Percentiles rank a stretch among this genome's conserved stretches.
These are phyloP conservation scores for Hyphopichia khmerensis DNA, from an alignment of 1,139 yeast genomes.

Conservation along the genomic window DNA sequence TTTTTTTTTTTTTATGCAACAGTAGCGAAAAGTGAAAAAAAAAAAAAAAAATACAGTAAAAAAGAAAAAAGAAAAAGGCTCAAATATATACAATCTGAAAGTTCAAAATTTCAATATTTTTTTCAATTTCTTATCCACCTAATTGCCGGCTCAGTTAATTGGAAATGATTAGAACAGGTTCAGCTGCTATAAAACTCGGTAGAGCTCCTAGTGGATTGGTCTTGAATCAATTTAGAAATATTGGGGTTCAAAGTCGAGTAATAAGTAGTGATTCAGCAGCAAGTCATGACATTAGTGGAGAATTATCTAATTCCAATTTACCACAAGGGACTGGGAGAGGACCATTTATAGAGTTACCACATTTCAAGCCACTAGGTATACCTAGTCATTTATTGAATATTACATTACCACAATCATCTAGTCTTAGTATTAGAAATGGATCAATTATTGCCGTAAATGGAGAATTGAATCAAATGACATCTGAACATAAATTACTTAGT, in stretches of 20 bases:
- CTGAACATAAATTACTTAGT: slow-evolving; percentile 13
- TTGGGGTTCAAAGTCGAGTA: not conserved
- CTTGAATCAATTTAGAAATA: not conserved
- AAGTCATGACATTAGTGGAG: not conserved
- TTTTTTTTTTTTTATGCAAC: not conserved
- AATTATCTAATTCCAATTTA: not conserved
- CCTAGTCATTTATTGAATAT: slow-evolving; percentile 33
- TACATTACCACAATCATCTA: slow-evolving; percentile 34
- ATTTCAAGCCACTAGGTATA: slow-evolving; percentile 31
- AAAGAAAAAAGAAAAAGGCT: too few species aligned
- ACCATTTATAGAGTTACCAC: slow-evolving; percentile 40
- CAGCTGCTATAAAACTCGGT: not conserved
- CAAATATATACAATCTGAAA: not conserved
- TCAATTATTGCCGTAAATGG: slow-evolving; percentile 38
- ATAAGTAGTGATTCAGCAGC: not conserved
- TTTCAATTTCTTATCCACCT: not conserved
- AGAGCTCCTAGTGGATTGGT: not conserved
- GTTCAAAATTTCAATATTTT: not conserved
- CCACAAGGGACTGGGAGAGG: slow-evolving; percentile 32
- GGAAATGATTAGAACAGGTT: not conserved
- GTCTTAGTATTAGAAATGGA: slow-evolving; percentile 30
- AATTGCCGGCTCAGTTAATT: too few species aligned
- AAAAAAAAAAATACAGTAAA: not conserved
- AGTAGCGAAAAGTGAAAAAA: not conserved
- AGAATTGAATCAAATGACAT: slow-evolving; percentile 19